Conservation (phyloP, 768 basidiomycete species). For the Coprinopsis sp. region DNA sequence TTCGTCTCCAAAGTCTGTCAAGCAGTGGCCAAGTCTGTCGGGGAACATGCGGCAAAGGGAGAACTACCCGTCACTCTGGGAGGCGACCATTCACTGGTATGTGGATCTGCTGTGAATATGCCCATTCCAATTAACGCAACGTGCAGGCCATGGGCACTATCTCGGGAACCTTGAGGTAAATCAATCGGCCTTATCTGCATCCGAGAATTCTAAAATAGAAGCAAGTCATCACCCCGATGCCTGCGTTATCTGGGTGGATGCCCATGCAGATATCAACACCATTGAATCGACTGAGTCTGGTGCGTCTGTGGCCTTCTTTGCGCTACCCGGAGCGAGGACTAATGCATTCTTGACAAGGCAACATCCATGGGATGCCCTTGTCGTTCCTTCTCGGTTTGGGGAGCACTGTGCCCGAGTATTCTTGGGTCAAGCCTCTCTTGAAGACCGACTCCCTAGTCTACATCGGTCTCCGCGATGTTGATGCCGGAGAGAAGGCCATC, state of each 20-base stretch:
- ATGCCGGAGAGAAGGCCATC: conserved; percentile 82
- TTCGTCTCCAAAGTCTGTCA: conserved; percentile 80
- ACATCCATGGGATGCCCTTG: conserved; percentile 97
- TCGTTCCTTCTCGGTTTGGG: conserved; percentile 80
- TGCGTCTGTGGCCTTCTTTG: conserved; percentile 26
- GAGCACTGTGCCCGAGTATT: conserved; percentile 36
- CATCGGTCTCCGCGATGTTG: conserved; percentile 93
- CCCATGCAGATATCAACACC: conserved; percentile 97
- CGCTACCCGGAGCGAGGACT: not conserved
- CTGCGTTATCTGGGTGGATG: conserved; percentile 95
- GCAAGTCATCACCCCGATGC: conserved; percentile 68
- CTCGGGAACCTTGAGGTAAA: conserved; percentile 77
- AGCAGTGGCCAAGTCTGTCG: conserved; percentile 75
- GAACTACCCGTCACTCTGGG: conserved; percentile 87
- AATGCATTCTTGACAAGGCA: conserved; percentile 45
- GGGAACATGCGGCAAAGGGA: conserved; percentile 69
- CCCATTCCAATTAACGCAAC: not conserved
- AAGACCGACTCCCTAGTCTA: conserved; percentile 82
- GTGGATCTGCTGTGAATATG: conserved; percentile 21
- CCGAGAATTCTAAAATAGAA: conserved; percentile 5
- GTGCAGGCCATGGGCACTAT: conserved; percentile 85
- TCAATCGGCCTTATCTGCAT: not conserved
- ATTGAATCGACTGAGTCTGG: conserved; percentile 73
- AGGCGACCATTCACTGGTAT: conserved; percentile 90
- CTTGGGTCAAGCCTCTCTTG: conserved; percentile 59